phyloP scores from a whole-genome alignment of 2,329 filamentous ascomycete species.

The Bipolaris bicolor region DNA sequence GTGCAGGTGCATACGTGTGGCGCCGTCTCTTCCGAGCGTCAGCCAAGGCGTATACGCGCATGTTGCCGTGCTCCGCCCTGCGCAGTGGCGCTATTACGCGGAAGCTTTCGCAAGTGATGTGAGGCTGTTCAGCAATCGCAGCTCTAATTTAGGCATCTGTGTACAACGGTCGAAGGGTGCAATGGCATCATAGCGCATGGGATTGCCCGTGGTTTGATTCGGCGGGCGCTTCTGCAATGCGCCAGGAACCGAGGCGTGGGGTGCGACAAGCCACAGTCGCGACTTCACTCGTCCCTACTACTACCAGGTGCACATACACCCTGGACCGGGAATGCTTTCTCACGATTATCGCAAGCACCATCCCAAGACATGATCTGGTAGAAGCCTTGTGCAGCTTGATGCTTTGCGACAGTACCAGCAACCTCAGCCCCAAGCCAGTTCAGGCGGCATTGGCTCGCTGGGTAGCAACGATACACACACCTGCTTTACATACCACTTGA shows the following conservation, averaged over 20 bases:
- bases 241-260: constrained; percentile 29
- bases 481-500: constrained; percentile 6
- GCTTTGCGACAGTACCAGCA: constrained; percentile 19
- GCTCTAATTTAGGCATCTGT: neutral
- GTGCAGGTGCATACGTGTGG: constrained; percentile 38
- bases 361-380: neutral
- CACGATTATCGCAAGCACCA: neutral
- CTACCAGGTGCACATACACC: neutral
- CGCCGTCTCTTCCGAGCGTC: constrained; percentile 31
- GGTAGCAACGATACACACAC: constrained; percentile 19
- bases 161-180: neutral
- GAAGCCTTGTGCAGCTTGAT: constrained; percentile 10
- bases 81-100: constrained; percentile 40
- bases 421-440: constrained; percentile 17
- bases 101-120: constrained; percentile 31
- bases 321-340: neutral
- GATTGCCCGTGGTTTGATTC: constrained; percentile 18
- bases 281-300: constrained; percentile 3
- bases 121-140: constrained; percentile 4
- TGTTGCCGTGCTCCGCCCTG: constrained; percentile 39
- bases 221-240: constrained; percentile 20
- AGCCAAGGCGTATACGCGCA: constrained; percentile 29
- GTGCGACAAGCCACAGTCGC: constrained; percentile 37
- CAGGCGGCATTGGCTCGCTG: constrained; percentile 22
- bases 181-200: constrained; percentile 22